phyloP scores from a whole-genome alignment of 2,329 filamentous ascomycete species.

The Pseudopithomyces chartarum region DNA sequence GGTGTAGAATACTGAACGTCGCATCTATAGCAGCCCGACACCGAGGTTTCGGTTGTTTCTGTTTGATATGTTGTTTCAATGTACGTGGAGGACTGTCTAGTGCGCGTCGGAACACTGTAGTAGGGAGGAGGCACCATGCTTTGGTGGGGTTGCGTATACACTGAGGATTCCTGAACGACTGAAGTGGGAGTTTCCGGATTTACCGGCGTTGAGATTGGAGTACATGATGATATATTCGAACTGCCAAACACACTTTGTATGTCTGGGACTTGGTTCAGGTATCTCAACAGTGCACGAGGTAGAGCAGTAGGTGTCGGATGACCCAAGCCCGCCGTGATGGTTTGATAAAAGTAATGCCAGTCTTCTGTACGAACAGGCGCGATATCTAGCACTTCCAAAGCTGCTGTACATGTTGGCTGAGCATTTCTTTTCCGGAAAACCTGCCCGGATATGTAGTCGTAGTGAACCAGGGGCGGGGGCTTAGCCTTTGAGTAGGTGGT shows the following conservation, averaged over 20 bases:
- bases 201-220: slow-evolving; percentile 1
- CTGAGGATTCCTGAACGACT: not conserved
- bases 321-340: slow-evolving; percentile 10
- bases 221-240: slow-evolving; percentile 38
- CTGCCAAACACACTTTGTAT: slow-evolving; percentile 28
- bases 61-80: slow-evolving; percentile 30
- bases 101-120: not conserved
- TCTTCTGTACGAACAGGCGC: slow-evolving; percentile 26
- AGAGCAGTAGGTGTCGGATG: slow-evolving; percentile 16
- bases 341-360: slow-evolving; percentile 34
- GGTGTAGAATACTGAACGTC: slow-evolving; percentile 7
- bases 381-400: slow-evolving; percentile 19
- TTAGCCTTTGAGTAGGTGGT: no score
- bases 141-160: not conserved
- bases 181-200: not conserved
- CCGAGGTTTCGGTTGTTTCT: slow-evolving; percentile 33
- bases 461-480: no score
- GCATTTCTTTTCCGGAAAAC: not conserved
- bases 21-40: slow-evolving; percentile 29
- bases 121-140: not conserved
- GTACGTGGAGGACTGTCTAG: slow-evolving; percentile 19
- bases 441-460: no score
- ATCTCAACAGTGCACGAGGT: slow-evolving; percentile 28
- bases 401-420: slow-evolving; percentile 9
- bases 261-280: slow-evolving; percentile 25